Base-by-base conservation (phyloP, 371 early-diverging fungal species). In the Mucor mucedo region DNA sequence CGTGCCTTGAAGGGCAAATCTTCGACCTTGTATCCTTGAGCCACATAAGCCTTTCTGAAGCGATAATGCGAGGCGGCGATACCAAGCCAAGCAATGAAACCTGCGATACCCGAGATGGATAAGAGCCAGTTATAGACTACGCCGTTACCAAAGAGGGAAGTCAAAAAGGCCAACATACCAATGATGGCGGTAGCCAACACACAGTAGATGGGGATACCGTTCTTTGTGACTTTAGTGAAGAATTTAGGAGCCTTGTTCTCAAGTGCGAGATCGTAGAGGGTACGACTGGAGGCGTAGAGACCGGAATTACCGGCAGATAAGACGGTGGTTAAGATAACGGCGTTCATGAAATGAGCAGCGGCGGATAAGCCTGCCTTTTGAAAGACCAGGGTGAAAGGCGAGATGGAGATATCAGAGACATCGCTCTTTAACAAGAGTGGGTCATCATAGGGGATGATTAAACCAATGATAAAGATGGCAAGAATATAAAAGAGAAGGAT, bases 21-120 rank as follows among this genome's bases (percentile, higher is more conserved):
- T 2, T 73, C 68, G 47, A 91, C 70, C 8, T 74, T 69, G 41
- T 82, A 82, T 6, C 90, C 90, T 71, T 95, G 95, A 11, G 84
- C 84, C 38, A 78, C 65, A 67, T 84, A 89, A 8, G 94, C 94
- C 48, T 78, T 80, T 35, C 94, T 89, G 85, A 95, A 95, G 11
- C 93, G 89, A 57, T 86, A 81, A 67, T 95, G 93, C 38, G 85
- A 84, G 35, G 88, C 71, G 1, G 85, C 82, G 63, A 95, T 95
- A 61, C 89, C 74, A 41, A 77, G 38, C 95, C 95, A 95, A 48
- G 91, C 88, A 50, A 91, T 78, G 61, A 94, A 85, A 29, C 93
- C 92, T 1, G 93, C 85, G 21, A 89, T 79, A 29, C 89, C 89
- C 33, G 90, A 82, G 28, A 94, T 69, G 44, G 83, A 81, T 65